Evolutionary conservation across 164 flowering plant genomes (phyloP).

Genomic region (Stephania cephalantha): DNA sequence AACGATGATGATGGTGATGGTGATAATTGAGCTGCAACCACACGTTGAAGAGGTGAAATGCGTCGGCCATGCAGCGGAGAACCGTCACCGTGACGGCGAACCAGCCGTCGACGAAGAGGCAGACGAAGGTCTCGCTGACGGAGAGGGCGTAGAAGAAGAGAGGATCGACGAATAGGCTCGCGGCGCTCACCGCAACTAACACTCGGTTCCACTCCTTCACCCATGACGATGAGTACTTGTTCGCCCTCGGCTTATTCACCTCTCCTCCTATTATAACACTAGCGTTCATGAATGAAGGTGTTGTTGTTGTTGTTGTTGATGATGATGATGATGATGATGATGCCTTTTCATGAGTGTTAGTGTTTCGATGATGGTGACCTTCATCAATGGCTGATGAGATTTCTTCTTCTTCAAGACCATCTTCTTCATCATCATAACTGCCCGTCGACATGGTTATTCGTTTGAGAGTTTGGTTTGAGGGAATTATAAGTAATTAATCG

Average conservation of each 20-base stretch:
- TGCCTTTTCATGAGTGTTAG: no score
- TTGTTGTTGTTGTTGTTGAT: no score
- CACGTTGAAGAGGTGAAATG: constrained; percentile 77
- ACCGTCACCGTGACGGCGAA: constrained; percentile 77
- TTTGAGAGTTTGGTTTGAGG: no score
- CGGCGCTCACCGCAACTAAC: constrained; percentile 65
- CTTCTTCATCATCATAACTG: no score
- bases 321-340: no score
- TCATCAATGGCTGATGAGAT: no score
- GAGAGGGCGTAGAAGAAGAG: constrained; percentile 90
- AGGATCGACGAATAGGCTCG: constrained; percentile 82
- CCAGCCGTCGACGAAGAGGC: constrained; percentile 93
- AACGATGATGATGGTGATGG: constrained; percentile 22
- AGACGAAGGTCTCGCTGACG: constrained; percentile 67
- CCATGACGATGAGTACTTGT: constrained; percentile 45
- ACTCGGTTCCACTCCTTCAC: constrained; percentile 76
- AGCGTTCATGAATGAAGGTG: no score
- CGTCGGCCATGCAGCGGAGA: constrained; percentile 84
- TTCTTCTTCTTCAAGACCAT: no score
- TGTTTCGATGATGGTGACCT: no score
- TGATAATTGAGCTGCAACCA: constrained; percentile 72
- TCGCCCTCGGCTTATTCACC: constrained; percentile 46
- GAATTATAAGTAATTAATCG: no score
- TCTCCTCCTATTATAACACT: no score
- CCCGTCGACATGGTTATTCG: no score